Base-by-base conservation (phyloP, 2,329 filamentous ascomycete genomes). In the Colletotrichum siamense region DNA sequence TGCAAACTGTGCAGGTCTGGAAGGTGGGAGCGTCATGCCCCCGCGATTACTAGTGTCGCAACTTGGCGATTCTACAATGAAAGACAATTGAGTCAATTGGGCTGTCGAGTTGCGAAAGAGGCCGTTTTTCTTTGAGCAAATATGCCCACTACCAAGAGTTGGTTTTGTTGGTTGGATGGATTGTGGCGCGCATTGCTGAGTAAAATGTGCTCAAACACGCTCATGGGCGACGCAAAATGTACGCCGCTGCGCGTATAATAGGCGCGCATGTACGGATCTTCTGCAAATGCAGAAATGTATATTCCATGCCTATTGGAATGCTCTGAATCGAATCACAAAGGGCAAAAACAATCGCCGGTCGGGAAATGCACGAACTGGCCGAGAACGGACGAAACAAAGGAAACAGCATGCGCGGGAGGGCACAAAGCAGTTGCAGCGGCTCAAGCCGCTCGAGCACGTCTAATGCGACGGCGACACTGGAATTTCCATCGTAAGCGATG, bases 201-300 rank as follows among this genome's bases (percentile, higher is more conserved):
- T 69, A 12, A 71, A 71, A 76, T 71, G 70, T 76, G 73, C 73
- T 76, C 73, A 76, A 76, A 76, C 73, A 65, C 70, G 73, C 73
- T 62, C 73, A 76, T 39, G 12, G 18, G 32, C 39, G 49, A 36
- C 44, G 36, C 24, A 69, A 18, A 22, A 34, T 61, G 32, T 59
- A 30, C 57, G 12, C 18, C 22, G 57, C 70, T 28, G 57, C 64
- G 18, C 15, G 5, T 55, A 64, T 59, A 52, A 44, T 36, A 39
- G 26, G 24, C 30, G 59, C 57, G 18, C 15, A 4, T 3, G 16
- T n/a, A 44, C 39, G 18, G n/a, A 10, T 44, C 1, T 44, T 10
- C 39, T 44, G 18, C 16, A 44, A 44, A 8, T 6, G 39, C 5
- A n/a, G 39, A n/a, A 44, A 18, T 18, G 36, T n/a, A n/a, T 3